phyloP scores from a whole-genome alignment of 108 stramenopile species.

The Skeletonema marinoi region DNA sequence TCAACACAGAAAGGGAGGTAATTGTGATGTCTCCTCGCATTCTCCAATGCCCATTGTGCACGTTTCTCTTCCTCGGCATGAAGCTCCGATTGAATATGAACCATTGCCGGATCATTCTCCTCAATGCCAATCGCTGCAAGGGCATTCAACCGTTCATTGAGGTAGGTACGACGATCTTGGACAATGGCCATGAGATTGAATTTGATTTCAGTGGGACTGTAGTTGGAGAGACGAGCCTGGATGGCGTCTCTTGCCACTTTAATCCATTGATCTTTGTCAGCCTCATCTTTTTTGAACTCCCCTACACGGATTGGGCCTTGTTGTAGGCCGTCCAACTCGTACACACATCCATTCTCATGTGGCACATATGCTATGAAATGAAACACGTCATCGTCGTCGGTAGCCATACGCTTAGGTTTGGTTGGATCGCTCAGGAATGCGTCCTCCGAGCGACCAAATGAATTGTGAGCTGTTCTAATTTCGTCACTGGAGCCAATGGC shows the following conservation, averaged over 20 bases:
- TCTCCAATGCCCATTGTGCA: slow-evolving; percentile 74
- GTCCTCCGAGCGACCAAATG: slow-evolving; percentile 82
- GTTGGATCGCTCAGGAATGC: slow-evolving; percentile 77
- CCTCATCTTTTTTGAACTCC: slow-evolving; percentile 12
- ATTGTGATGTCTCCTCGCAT: slow-evolving; percentile 74
- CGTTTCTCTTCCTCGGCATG: slow-evolving; percentile 72
- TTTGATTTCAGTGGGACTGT: slow-evolving; percentile 76
- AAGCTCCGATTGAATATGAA: slow-evolving; percentile 45
- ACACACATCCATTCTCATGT: slow-evolving; percentile 64
- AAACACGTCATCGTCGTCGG: slow-evolving; percentile 87
- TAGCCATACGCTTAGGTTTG: slow-evolving; percentile 40
- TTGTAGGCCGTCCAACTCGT: slow-evolving; percentile 96
- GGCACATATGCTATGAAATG: slow-evolving; percentile 97
- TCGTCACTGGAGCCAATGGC: slow-evolving; percentile 82
- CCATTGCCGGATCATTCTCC: slow-evolving; percentile 33
- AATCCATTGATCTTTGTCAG: slow-evolving; percentile 57
- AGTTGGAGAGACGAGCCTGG: slow-evolving; percentile 67
- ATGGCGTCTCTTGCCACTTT: slow-evolving; percentile 77
- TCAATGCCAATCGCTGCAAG: slow-evolving; percentile 26
- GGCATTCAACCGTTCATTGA: slow-evolving; percentile 52
- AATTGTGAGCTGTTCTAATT: slow-evolving; percentile 91
- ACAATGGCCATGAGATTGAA: slow-evolving; percentile 95
- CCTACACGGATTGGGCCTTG: slow-evolving; percentile 88
- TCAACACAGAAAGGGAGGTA: slow-evolving; percentile 83
- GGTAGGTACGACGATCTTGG: slow-evolving; percentile 63